Base-by-base conservation (phyloP, 2,329 filamentous ascomycete genomes). In the Davidsoniella eucalypti region DNA sequence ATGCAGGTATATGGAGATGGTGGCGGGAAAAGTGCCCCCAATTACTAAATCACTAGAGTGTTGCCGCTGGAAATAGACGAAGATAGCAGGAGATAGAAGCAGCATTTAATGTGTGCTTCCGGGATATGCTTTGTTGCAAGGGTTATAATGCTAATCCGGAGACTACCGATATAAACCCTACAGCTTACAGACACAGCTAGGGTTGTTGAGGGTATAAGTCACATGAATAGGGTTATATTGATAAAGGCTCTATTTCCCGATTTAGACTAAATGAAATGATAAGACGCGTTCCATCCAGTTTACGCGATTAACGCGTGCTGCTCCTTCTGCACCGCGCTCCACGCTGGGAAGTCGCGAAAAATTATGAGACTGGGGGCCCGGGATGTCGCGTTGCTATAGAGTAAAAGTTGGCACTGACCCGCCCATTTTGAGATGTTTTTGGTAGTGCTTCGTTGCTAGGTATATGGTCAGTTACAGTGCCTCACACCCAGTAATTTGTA, bases 51-150 rank as follows among this genome's bases (percentile, higher is more conserved):
- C 29, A 44, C 21, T 25, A 17, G 5, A 10, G 2, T 12, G 14
- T 14, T 33, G 37, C 50, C 46, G 50, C 21, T 52, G 50, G 50
- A 52, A 41, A 52, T 52, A 52, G 51, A 38, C 51, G 51, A 52
- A 49, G 9, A 52, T 52, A 52, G 51, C 25, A 52, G 51, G 51
- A 52, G 25, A 45, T 52, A 49, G n/a, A 18, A 5, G 29, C n/a
- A 7, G 9, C 16, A n/a, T 38, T 17, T 21, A 25, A 39, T 47
- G 25, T 36, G 6, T 10, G 16, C 26, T n/a, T 18, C 18, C n/a
- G 18, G 36, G 14, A 16, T 14, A 23, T 23, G 21, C 29, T 47
- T 38, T 18, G 25, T 45, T 33, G 16, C 43, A 25, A 23, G n/a
- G 17, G n/a, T 26, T n/a, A 26, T 44, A 14, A 45, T 37, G 16